Conservation (phyloP, 2,329 filamentous ascomycete species). For the Colletotrichum siamense region DNA sequence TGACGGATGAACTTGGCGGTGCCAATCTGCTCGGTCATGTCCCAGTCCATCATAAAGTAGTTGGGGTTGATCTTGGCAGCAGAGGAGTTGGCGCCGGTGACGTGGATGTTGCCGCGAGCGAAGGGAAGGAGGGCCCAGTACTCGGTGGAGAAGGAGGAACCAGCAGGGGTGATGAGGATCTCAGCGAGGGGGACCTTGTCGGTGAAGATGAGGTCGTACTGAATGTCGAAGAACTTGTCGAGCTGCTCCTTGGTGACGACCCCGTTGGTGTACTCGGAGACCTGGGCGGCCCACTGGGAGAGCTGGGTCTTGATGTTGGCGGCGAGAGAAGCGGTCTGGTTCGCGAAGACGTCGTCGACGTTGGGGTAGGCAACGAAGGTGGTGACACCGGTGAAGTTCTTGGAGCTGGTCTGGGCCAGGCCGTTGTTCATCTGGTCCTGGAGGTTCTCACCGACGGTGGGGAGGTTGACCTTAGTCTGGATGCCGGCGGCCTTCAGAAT, state of each 20-base stretch:
- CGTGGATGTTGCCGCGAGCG: slow-evolving; percentile 45
- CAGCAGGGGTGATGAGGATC: slow-evolving; percentile 41
- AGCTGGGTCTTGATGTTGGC: background rate
- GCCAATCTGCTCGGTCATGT: slow-evolving; percentile 32
- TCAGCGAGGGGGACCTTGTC: slow-evolving; percentile 51
- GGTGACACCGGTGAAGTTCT: slow-evolving; percentile 1
- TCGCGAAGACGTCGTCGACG: slow-evolving; percentile 4
- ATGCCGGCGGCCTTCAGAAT: slow-evolving; percentile 49
- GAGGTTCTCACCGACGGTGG: slow-evolving; percentile 58
- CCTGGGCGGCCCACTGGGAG: slow-evolving; percentile 1
- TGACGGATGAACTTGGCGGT: slow-evolving; percentile 32
- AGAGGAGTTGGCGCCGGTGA: slow-evolving; percentile 37
- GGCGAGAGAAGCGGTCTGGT: slow-evolving; percentile 26
- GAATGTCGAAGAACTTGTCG: slow-evolving; percentile 45
- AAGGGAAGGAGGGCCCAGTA: slow-evolving; percentile 44
- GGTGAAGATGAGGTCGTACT: slow-evolving; percentile 54
- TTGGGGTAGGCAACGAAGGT: background rate
- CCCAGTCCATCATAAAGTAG: slow-evolving; percentile 40
- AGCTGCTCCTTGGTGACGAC: slow-evolving; percentile 27
- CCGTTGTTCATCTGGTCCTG: slow-evolving; percentile 51
- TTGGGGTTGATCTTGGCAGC: slow-evolving; percentile 39
- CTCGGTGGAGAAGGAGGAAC: slow-evolving; percentile 37
- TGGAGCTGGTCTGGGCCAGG: slow-evolving; percentile 28
- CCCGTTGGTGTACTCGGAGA: slow-evolving; percentile 10
- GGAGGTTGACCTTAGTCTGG: slow-evolving; percentile 45